Conservation (phyloP, 306 rosid species). For the Benincasa hispida region DNA sequence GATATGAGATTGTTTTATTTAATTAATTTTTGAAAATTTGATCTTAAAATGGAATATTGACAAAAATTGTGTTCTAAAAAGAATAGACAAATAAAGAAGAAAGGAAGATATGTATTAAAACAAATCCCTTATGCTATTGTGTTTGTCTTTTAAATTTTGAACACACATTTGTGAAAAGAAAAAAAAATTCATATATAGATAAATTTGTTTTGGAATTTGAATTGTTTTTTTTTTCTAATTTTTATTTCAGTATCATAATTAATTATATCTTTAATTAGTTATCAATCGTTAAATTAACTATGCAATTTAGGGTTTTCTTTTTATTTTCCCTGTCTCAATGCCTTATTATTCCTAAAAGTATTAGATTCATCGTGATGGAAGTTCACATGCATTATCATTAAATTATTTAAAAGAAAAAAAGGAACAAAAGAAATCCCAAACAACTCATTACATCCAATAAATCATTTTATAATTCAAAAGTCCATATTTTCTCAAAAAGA, state of each 20-base stretch:
- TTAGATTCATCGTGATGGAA: neutral
- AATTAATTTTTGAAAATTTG: neutral
- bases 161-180: too few relatives aligned
- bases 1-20: neutral
- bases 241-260: neutral
- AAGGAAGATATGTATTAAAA: neutral
- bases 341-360: neutral
- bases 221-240: neutral
- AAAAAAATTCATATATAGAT: neutral
- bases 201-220: neutral
- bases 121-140: neutral
- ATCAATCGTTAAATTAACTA: too few relatives aligned
- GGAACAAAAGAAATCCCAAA: neutral
- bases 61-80: neutral
- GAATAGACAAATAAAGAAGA: neutral
- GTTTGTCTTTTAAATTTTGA: neutral
- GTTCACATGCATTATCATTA: neutral
- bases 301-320: too few relatives aligned
- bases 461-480: neutral
- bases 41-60: neutral
- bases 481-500: neutral
- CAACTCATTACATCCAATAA: neutral
- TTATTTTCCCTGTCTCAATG: too few relatives aligned
- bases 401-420: neutral
- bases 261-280: too few relatives aligned